These are phyloP conservation scores for Endocarpon pusillum DNA, from an alignment of 495 filamentous ascomycete genomes.

Conservation along the genomic window DNA sequence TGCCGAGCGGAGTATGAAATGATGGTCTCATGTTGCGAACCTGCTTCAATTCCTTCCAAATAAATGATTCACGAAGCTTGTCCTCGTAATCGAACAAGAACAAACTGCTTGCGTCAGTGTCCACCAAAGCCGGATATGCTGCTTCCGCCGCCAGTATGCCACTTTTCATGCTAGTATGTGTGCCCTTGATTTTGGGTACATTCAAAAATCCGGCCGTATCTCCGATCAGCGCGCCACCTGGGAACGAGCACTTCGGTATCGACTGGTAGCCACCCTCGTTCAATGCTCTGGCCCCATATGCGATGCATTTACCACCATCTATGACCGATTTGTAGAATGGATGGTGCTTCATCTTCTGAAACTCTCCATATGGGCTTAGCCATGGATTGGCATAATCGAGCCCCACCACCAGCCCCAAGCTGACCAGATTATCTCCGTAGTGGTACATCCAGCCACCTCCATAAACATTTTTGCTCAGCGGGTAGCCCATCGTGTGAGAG, in stretches of 20 bases:
- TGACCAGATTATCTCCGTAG: slow-evolving; percentile 94
- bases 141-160: slow-evolving; percentile 95
- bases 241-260: slow-evolving; percentile 91
- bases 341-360: slow-evolving; percentile 98
- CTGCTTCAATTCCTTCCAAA: slow-evolving; percentile 88
- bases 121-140: slow-evolving; percentile 53
- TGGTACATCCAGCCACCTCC: slow-evolving; percentile 98
- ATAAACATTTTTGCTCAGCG: slow-evolving; percentile 75
- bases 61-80: slow-evolving; percentile 61
- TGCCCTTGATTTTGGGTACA: slow-evolving; percentile 96
- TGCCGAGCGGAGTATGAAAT: slow-evolving; percentile 68
- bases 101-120: slow-evolving; percentile 41
- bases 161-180: slow-evolving; percentile 92
- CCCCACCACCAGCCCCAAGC: slow-evolving; percentile 81
- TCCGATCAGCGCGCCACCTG: slow-evolving; percentile 87
- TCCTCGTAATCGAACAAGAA: slow-evolving; percentile 96
- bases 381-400: slow-evolving; percentile 95
- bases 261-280: slow-evolving; percentile 96
- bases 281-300: slow-evolving; percentile 83
- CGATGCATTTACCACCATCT: slow-evolving; percentile 92
- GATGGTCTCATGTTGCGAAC: slow-evolving; percentile 96
- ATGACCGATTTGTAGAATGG: slow-evolving; percentile 67
- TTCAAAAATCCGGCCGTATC: slow-evolving; percentile 96
- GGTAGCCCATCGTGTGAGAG: slow-evolving; percentile 86
- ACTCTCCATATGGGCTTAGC: slow-evolving; percentile 88